Conservation (phyloP, 2,329 filamentous ascomycete genomes). For the Pseudogymnoascus verrucosus region DNA sequence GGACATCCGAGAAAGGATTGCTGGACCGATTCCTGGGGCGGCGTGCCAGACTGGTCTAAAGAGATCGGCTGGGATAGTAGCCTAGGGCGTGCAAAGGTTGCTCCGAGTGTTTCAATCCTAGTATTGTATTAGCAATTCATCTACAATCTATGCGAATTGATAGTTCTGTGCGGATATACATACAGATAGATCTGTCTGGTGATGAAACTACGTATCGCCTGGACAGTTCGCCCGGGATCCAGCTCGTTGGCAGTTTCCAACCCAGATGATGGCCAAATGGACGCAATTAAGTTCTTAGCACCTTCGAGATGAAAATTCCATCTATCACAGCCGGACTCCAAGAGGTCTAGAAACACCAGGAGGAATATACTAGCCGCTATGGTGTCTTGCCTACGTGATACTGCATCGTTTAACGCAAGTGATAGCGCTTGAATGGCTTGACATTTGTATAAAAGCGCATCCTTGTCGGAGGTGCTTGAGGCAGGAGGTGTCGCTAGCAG, state of each 20-base stretch:
- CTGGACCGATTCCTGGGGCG: conserved; percentile 25
- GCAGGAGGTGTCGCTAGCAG: conserved; percentile 7
- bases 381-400: conserved; percentile 18
- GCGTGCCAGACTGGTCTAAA: conserved; percentile 12
- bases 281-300: conserved; percentile 9
- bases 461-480: conserved; percentile 19
- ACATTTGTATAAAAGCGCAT: conserved; percentile 29
- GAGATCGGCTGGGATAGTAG: conserved; percentile 22
- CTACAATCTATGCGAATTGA: conserved; percentile 12
- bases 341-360: conserved; percentile 12
- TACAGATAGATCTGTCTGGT: conserved; percentile 28
- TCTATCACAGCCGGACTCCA: conserved; percentile 13
- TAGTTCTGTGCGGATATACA: conserved; percentile 29
- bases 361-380: conserved; percentile 30
- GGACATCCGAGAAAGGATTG: conserved; percentile 31
- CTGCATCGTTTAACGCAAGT: conserved; percentile 15
- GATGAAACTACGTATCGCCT: conserved; percentile 11
- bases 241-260: neutral
- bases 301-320: conserved; percentile 13
- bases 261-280: neutral
- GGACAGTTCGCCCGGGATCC: neutral
- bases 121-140: neutral
- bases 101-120: conserved; percentile 29
- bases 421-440: conserved; percentile 28
- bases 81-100: conserved; percentile 27